Conservation (phyloP, 139 green algal species). For the Zygnema cylindricum region DNA sequence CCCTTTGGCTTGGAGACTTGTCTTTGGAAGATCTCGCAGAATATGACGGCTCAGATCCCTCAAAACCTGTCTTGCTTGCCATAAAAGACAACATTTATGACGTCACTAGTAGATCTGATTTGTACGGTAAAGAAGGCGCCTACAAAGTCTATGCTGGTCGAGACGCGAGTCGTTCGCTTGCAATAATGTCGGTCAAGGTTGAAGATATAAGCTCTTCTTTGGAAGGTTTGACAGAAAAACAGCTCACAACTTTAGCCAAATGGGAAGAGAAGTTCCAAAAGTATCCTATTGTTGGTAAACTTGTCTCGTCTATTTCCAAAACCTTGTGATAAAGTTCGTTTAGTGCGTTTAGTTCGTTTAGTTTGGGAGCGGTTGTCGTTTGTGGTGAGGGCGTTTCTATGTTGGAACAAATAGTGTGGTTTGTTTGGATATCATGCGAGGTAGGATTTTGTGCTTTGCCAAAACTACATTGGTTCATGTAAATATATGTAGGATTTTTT, state of each 20-base stretch:
- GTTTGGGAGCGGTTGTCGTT: no score
- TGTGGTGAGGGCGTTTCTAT: no score
- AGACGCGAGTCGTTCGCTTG: slow-evolving; percentile 27
- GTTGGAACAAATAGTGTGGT: no score
- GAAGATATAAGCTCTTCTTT: slow-evolving; percentile 12
- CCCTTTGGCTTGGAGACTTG: slow-evolving; percentile 13
- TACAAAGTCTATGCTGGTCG: slow-evolving; percentile 30
- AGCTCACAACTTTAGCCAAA: slow-evolving; percentile 22
- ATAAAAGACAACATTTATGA: slow-evolving; percentile 49
- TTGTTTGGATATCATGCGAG: no score
- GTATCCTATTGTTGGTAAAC: slow-evolving; percentile 44
- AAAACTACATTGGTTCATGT: no score
- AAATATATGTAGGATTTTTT: no score
- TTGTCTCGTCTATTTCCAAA: slow-evolving; percentile 27
- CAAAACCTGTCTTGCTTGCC: slow-evolving; percentile 28
- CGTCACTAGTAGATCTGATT: slow-evolving; percentile 15
- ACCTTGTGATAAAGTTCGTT: no score
- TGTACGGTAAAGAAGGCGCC: slow-evolving; percentile 28
- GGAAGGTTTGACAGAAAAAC: slow-evolving; percentile 30
- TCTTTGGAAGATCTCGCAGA: not conserved
- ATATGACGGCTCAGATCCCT: slow-evolving; percentile 36
- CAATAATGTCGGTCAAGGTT: slow-evolving; percentile 28
- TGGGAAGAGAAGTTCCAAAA: slow-evolving; percentile 41
- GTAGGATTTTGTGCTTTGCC: no score
- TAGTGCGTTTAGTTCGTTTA: no score